Evolutionary conservation across 176 grass and related monocot genomes (phyloP).

Genomic region (Hordeum marinum): DNA sequence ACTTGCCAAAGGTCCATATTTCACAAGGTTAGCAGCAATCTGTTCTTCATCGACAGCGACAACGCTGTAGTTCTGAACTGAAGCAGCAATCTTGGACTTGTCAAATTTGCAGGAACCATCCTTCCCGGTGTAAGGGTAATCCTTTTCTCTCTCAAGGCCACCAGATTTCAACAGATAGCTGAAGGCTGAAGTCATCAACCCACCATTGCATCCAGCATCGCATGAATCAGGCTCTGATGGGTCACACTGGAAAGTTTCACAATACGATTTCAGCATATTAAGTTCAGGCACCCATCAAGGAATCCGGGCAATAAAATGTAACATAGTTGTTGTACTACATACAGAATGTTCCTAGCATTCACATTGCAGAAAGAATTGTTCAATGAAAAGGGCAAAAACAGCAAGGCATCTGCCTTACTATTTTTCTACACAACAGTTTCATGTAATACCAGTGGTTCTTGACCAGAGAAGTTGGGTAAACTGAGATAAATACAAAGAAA

Average conservation of each 20-base stretch:
- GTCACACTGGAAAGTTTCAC: constrained; percentile 60
- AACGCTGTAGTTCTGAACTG: constrained; percentile 74
- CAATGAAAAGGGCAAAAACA: background rate
- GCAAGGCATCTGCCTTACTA: background rate
- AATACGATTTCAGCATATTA: background rate
- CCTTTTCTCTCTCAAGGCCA: constrained; percentile 72
- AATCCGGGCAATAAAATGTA: background rate
- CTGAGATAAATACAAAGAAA: background rate
- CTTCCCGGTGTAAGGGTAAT: constrained; percentile 73
- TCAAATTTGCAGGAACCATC: constrained; percentile 73
- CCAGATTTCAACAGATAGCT: constrained; percentile 77
- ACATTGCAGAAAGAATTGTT: background rate
- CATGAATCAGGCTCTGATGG: constrained; percentile 59
- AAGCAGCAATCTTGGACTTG: constrained; percentile 76
- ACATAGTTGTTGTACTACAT: background rate
- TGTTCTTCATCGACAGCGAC: constrained; percentile 73
- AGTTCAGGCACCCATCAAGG: background rate
- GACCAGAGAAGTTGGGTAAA: background rate
- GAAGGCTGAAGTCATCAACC: constrained; percentile 78
- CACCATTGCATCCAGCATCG: constrained; percentile 75
- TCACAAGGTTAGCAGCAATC: constrained; percentile 77
- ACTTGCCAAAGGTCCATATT: constrained; percentile 78
- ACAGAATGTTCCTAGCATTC: background rate
- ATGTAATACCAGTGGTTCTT: background rate
- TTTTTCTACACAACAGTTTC: background rate